These are phyloP conservation scores for Aphanomyces astaci DNA, from an alignment of 352 stramenopile genomes.

Conservation along the genomic window DNA sequence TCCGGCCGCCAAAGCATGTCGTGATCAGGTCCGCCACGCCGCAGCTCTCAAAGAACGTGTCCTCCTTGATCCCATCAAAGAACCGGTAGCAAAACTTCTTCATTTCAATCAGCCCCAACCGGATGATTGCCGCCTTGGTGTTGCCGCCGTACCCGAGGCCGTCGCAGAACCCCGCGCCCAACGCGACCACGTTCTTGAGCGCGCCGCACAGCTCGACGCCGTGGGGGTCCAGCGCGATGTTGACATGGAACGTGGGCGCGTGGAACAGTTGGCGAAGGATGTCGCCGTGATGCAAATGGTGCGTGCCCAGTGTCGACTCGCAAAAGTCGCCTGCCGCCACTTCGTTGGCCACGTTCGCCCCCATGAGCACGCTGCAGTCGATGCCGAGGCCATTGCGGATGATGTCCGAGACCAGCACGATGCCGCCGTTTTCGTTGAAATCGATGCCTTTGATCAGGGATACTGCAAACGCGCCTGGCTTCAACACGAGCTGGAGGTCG, in stretches of 20 bases:
- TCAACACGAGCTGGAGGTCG: slow-evolving; percentile 78
- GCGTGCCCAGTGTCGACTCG: slow-evolving; percentile 93
- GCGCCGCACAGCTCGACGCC: slow-evolving; percentile 94
- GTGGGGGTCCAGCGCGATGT: slow-evolving; percentile 88
- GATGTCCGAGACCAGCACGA: slow-evolving; percentile 83
- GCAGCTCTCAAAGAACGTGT: slow-evolving; percentile 95
- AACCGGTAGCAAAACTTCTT: slow-evolving; percentile 90
- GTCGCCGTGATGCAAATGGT: slow-evolving; percentile 57
- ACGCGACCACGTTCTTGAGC: slow-evolving; percentile 96
- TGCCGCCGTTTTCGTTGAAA: slow-evolving; percentile 63
- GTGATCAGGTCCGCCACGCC: slow-evolving; percentile 97
- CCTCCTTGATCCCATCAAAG: slow-evolving; percentile 88
- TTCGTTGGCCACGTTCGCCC: slow-evolving; percentile 96
- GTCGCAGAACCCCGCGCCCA: slow-evolving; percentile 96
- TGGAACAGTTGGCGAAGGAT: slow-evolving; percentile 73
- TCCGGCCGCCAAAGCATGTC: slow-evolving; percentile 96
- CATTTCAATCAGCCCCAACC: slow-evolving; percentile 94
- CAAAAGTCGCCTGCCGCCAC: slow-evolving; percentile 93
- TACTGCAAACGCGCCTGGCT: slow-evolving; percentile 64
- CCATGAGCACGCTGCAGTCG: slow-evolving; percentile 92
- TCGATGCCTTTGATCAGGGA: slow-evolving; percentile 90
- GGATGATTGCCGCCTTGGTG: slow-evolving; percentile 96
- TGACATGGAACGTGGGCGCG: slow-evolving; percentile 87
- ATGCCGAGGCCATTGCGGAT: slow-evolving; percentile 81
- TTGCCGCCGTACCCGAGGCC: slow-evolving; percentile 92